Evolutionary conservation across 2,329 filamentous ascomycete species (phyloP).

Genomic region (Orbilia blumenaviensis): DNA sequence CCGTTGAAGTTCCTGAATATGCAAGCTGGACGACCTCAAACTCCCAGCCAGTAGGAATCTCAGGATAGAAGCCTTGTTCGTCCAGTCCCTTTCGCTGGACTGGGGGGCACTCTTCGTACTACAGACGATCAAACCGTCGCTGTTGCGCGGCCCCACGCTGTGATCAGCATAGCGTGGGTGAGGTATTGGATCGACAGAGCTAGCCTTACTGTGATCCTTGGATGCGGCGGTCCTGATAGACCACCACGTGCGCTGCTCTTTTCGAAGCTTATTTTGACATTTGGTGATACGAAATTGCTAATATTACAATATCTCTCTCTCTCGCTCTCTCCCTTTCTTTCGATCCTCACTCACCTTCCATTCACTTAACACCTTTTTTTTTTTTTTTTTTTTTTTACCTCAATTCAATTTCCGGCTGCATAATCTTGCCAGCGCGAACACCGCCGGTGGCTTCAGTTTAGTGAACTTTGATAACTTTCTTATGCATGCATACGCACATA

Average conservation of each 20-base stretch:
- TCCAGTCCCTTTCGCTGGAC: not conserved
- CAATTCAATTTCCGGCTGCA: not conserved
- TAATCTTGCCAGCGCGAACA: too few species aligned
- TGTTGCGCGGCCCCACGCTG: constrained; percentile 27
- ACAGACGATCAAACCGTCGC: constrained; percentile 41
- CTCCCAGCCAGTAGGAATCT: not conserved
- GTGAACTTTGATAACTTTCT: not conserved
- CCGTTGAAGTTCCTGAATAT: constrained; percentile 13
- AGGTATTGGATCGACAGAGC: constrained; percentile 23
- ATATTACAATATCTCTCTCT: not conserved
- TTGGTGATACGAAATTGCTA: constrained; percentile 23
- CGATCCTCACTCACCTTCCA: not conserved
- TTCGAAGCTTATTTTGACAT: constrained; percentile 49
- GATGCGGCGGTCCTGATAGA: not conserved
- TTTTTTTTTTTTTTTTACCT: not conserved
- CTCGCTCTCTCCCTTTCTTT: not conserved
- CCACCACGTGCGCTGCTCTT: constrained; percentile 17
- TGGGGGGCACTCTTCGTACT: constrained; percentile 3
- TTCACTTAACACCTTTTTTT: not conserved
- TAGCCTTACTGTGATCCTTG: not conserved
- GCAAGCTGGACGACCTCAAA: not conserved
- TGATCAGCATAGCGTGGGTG: constrained; percentile 12
- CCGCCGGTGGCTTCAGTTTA: not conserved
- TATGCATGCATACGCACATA: not conserved
- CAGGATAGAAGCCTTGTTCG: not conserved